Evolutionary conservation across 352 stramenopile species (phyloP).

Genomic region (Pythium aristosporum): DNA sequence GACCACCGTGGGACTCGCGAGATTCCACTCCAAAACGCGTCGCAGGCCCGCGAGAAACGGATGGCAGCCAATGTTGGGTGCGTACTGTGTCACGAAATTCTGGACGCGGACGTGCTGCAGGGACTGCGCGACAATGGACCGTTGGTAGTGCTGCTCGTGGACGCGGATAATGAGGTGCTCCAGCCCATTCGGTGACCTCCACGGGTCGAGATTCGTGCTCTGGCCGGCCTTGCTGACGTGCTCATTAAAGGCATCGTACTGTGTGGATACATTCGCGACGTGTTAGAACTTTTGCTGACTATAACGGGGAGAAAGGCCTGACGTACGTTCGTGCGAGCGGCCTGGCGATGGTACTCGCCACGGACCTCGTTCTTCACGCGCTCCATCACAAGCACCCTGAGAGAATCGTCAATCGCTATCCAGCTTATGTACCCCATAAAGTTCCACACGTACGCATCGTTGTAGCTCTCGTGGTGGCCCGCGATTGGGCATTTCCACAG

Average conservation of each 20-base stretch:
- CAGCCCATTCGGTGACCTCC: slow-evolving; percentile 25
- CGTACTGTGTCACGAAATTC: slow-evolving; percentile 47
- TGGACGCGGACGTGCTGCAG: slow-evolving; percentile 40
- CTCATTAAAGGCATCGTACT: slow-evolving; percentile 61
- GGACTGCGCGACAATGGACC: slow-evolving; percentile 33
- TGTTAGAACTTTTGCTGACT: not conserved
- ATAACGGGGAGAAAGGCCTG: not conserved
- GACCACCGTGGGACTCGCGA: slow-evolving; percentile 60
- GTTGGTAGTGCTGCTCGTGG: slow-evolving; percentile 45
- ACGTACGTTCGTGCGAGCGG: slow-evolving; percentile 43
- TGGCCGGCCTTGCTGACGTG: slow-evolving; percentile 33
- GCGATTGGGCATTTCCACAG: slow-evolving; percentile 15
- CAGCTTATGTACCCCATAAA: not conserved
- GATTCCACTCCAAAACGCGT: slow-evolving; percentile 57
- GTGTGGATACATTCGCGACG: not conserved
- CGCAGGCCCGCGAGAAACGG: slow-evolving; percentile 66
- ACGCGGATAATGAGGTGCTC: slow-evolving; percentile 38
- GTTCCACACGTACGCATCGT: slow-evolving; percentile 15
- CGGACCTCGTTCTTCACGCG: slow-evolving; percentile 67
- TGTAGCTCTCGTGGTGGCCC: slow-evolving; percentile 14
- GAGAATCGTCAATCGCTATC: too few species aligned
- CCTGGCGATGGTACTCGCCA: slow-evolving; percentile 46
- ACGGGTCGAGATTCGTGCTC: slow-evolving; percentile 55
- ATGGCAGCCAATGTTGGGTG: slow-evolving; percentile 56
- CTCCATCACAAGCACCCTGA: slow-evolving; percentile 52